phyloP scores from a whole-genome alignment of 768 basidiomycete species.

The Kwoniella heveanensis region DNA sequence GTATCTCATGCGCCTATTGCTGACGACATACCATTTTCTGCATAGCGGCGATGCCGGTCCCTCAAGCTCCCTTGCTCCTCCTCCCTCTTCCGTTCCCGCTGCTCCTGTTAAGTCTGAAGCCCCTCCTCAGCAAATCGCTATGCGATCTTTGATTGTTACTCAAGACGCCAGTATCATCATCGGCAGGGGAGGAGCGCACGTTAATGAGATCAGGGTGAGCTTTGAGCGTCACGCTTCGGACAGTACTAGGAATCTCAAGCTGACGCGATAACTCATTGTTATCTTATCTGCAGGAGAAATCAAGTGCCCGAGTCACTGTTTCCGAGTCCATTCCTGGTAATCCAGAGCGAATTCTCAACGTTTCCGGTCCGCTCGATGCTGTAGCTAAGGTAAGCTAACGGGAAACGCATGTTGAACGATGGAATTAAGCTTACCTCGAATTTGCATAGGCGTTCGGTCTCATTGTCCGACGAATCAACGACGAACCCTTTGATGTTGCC shows the following conservation, averaged over 20 bases:
- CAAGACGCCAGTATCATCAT: slow-evolving; percentile 99
- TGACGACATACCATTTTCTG: background rate
- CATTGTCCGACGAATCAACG: slow-evolving; percentile 97
- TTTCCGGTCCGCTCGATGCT: slow-evolving; percentile 95
- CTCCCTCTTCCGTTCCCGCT: slow-evolving; percentile 32
- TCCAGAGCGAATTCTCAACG: slow-evolving; percentile 97
- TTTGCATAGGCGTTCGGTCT: slow-evolving; percentile 85
- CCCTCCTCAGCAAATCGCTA: slow-evolving; percentile 75
- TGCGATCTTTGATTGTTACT: slow-evolving; percentile 97
- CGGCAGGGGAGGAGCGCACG: slow-evolving; percentile 90
- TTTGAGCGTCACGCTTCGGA: background rate
- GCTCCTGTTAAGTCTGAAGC: slow-evolving; percentile 43
- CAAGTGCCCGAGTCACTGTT: slow-evolving; percentile 92
- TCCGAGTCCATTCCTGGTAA: slow-evolving; percentile 98
- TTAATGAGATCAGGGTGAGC: slow-evolving; percentile 91
- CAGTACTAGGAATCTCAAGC: too few relatives aligned
- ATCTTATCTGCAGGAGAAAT: slow-evolving; percentile 62
- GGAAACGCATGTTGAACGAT: too few relatives aligned
- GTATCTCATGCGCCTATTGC: background rate
- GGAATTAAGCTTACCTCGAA: background rate
- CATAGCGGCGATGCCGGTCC: slow-evolving; percentile 29
- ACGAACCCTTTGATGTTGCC: slow-evolving; percentile 96
- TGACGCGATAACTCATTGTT: slow-evolving; percentile 4
- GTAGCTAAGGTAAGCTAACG: slow-evolving; percentile 88
- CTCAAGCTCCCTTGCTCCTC: slow-evolving; percentile 22